phyloP scores from a whole-genome alignment of 2,329 filamentous ascomycete species.

The Emergomyces africanus region DNA sequence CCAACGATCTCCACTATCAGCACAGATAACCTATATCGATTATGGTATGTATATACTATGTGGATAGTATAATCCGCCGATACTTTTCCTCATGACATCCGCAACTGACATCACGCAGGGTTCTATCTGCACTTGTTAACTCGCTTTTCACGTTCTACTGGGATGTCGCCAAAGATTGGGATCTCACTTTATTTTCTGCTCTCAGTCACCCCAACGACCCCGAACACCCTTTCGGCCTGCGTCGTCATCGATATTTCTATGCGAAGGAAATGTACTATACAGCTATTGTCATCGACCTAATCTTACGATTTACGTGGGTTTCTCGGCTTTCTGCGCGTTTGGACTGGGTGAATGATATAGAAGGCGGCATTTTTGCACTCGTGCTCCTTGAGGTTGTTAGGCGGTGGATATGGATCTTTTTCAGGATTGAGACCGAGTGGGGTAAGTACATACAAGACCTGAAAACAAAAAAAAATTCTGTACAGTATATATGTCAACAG shows the following conservation, averaged over 20 bases:
- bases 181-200: slow-evolving; percentile 65
- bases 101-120: slow-evolving; percentile 36
- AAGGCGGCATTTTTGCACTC: slow-evolving; percentile 77
- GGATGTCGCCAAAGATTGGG: slow-evolving; percentile 96
- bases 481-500: neutral
- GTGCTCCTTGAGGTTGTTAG: slow-evolving; percentile 77
- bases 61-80: neutral
- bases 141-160: slow-evolving; percentile 96
- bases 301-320: slow-evolving; percentile 81
- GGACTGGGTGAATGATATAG: slow-evolving; percentile 72
- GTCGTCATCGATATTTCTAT: slow-evolving; percentile 60
- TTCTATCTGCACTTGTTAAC: slow-evolving; percentile 64
- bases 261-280: slow-evolving; percentile 65
- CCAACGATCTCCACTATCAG: slow-evolving; percentile 39
- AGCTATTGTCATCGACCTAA: slow-evolving; percentile 64
- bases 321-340: slow-evolving; percentile 74
- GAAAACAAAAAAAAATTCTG: no score
- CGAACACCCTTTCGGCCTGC: slow-evolving; percentile 64
- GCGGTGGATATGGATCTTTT: slow-evolving; percentile 95
- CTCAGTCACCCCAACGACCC: slow-evolving; percentile 44
- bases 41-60: slow-evolving; percentile 33
- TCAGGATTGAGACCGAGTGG: slow-evolving; percentile 91
- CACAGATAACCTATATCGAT: slow-evolving; percentile 41
- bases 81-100: neutral
- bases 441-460: slow-evolving; percentile 35